Conservation (phyloP, 805 yeast genomes). For the Cyberlindnera bimundalis region DNA sequence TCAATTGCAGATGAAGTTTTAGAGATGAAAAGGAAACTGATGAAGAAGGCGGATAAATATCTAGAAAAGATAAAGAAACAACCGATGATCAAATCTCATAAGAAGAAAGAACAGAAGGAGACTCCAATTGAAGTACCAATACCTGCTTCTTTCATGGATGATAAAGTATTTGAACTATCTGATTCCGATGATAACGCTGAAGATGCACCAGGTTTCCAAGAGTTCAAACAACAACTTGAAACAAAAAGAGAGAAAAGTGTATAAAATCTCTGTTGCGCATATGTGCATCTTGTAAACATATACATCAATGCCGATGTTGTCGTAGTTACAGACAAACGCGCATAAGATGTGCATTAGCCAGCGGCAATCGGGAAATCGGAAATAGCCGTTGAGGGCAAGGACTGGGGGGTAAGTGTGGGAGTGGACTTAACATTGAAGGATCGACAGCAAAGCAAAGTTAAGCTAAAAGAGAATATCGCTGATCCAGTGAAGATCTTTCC, state of each 20-base stretch:
- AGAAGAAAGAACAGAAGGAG: not conserved
- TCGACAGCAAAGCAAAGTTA: too few relatives aligned
- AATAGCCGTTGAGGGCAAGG: too few relatives aligned
- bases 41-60: constrained; percentile 30
- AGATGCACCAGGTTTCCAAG: constrained; percentile 1
- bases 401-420: too few relatives aligned
- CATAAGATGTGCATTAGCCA: too few relatives aligned
- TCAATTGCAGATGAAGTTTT: constrained; percentile 31
- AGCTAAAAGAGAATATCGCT: too few relatives aligned
- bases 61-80: constrained; percentile 25
- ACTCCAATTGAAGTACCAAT: not conserved
- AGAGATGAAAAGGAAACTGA: constrained; percentile 26
- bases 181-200: constrained; percentile 5
- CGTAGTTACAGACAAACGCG: too few relatives aligned
- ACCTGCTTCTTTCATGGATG: constrained; percentile 4
- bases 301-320: too few relatives aligned
- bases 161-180: constrained; percentile 3
- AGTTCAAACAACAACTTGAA: constrained; percentile 4
- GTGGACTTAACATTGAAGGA: too few relatives aligned
- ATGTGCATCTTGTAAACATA: not conserved
- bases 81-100: not conserved
- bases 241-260: not conserved
- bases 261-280: not conserved
- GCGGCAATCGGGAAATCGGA: too few relatives aligned
- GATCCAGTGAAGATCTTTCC: too few relatives aligned